Evolutionary conservation across 2,329 filamentous ascomycete genomes (phyloP), one percentile per base, ranked within the genome.

Genomic region (Plenodomus biglobosus): DNA sequence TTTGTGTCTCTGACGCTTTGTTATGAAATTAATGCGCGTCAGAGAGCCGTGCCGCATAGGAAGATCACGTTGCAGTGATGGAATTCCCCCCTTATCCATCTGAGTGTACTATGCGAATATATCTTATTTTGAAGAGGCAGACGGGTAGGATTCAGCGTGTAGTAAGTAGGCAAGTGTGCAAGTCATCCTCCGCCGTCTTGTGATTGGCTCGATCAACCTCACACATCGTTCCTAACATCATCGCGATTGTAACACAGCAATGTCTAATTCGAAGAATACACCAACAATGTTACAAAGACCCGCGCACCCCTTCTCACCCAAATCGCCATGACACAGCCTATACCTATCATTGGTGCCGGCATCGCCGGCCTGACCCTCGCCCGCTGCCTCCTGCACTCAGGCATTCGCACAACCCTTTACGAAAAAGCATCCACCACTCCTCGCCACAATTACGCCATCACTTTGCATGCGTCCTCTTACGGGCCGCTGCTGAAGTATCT

Each of bases 331-430:
- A 68, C 46, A 66, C 61, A 42, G 10, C 46, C 42, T 2, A 49
- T 52, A n/a, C 11, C 46, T 18, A 72, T 79, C 34, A 57, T 78
- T 38, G 76, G 76, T 10, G 76, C 75, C 13, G 77, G 77, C 5
- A 64, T 78, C 15, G 69, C 72, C 11, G 77, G 76, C 4, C 66
- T 78, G 10, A 70, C 71, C 0, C 64, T 79, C 1, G 67, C 60
- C 7, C 66, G 65, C 37, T 67, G 61, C 47, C 64, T 76, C 5
- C 60, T 58, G 8, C 51, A 64, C 8, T 62, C 58, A 18, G 66
- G 65, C 10, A 71, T 75, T 15, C 30, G 52, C 47, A 16, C 54
- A 6, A 50, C 64, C 2, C 37, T 76, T 8, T 73, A 69, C 46
- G 73, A 76, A 38, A 64, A 64, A 44, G 62, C 57, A 20, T 40